A percentile compares a stretch with the other conserved stretches of the same genome.
phyloP scores from a whole-genome alignment of 2,329 filamentous ascomycete genomes.

The Onygenales sp. region DNA sequence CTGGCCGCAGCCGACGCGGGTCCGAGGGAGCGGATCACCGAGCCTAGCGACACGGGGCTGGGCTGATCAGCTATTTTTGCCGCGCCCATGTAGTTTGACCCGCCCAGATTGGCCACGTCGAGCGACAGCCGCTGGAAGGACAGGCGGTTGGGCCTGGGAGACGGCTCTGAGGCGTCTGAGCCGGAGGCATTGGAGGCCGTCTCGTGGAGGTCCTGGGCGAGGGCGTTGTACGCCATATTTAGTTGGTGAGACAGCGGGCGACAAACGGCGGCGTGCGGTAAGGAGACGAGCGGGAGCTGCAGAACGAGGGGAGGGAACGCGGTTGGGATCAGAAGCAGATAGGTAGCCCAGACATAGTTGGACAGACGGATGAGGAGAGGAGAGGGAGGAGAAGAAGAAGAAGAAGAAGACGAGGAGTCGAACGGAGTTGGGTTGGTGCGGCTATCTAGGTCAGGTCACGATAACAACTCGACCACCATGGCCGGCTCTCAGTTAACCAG shows the following conservation, averaged over 20 bases:
- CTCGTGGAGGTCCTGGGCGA: constrained; percentile 33
- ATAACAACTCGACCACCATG: too few relatives aligned
- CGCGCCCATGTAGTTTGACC: constrained; percentile 17
- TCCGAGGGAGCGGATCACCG: constrained; percentile 9
- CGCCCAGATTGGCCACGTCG: constrained; percentile 24
- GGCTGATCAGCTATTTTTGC: constrained; percentile 20
- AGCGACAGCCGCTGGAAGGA: constrained; percentile 22
- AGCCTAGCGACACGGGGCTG: constrained; percentile 10
- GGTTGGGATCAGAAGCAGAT: not conserved
- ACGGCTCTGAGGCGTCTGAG: constrained; percentile 24
- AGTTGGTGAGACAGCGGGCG: constrained; percentile 5
- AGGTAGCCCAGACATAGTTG: not conserved
- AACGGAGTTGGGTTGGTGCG: too few relatives aligned
- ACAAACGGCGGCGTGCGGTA: not conserved
- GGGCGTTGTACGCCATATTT: constrained; percentile 34
- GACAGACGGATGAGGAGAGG: not conserved
- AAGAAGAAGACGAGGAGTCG: not conserved
- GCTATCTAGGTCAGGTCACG: too few relatives aligned
- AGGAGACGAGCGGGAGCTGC: not conserved
- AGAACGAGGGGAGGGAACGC: not conserved
- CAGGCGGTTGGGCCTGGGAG: constrained; percentile 18
- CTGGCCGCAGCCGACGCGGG: constrained; percentile 13
- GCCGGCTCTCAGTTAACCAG: too few relatives aligned
- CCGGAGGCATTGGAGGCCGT: constrained; percentile 26
- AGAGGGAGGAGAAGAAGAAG: not conserved